Conservation (phyloP, 441 rosid genomes). For the Erysimum cheiri region DNA sequence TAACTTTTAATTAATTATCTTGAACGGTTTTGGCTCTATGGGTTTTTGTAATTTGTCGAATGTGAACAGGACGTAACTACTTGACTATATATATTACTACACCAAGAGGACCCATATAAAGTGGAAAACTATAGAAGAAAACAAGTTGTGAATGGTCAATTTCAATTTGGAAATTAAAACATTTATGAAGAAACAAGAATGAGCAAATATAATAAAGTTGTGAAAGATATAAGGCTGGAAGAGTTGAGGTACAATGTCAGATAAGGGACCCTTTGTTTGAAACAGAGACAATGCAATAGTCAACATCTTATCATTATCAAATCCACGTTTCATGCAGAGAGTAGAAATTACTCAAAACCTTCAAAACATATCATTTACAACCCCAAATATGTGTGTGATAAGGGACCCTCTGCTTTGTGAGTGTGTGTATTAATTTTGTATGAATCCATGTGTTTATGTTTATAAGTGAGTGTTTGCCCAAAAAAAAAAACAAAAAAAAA, state of each 20-base stretch:
- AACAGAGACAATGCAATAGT: slow-evolving; percentile 29
- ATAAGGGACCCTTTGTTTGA: slow-evolving; percentile 15
- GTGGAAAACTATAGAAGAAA: slow-evolving; percentile 7
- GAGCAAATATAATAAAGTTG: slow-evolving; percentile 20
- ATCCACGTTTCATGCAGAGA: slow-evolving; percentile 22
- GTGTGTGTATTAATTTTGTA: background rate
- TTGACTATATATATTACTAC: slow-evolving; percentile 28
- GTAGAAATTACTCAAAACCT: background rate
- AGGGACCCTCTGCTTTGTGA: background rate
- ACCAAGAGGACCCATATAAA: slow-evolving; percentile 17
- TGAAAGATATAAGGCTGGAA: slow-evolving; percentile 3
- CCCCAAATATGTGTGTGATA: background rate
- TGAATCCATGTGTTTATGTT: background rate
- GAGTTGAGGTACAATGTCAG: slow-evolving; percentile 25
- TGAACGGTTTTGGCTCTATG: background rate
- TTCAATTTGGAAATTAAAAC: slow-evolving; percentile 9
- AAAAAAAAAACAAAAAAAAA: too few relatives aligned
- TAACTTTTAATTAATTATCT: background rate
- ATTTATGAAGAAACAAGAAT: slow-evolving; percentile 13
- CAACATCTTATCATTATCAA: slow-evolving; percentile 32
- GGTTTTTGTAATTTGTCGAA: background rate
- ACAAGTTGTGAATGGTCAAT: slow-evolving; percentile 24
- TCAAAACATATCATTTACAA: background rate
- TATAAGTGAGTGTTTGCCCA: too few relatives aligned
- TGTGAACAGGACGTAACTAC: slow-evolving; percentile 18